A percentile compares a stretch with the other conserved stretches of the same genome.
phyloP scores from a whole-genome alignment of 306 rosid species.

The Echinosophora koreensis region DNA sequence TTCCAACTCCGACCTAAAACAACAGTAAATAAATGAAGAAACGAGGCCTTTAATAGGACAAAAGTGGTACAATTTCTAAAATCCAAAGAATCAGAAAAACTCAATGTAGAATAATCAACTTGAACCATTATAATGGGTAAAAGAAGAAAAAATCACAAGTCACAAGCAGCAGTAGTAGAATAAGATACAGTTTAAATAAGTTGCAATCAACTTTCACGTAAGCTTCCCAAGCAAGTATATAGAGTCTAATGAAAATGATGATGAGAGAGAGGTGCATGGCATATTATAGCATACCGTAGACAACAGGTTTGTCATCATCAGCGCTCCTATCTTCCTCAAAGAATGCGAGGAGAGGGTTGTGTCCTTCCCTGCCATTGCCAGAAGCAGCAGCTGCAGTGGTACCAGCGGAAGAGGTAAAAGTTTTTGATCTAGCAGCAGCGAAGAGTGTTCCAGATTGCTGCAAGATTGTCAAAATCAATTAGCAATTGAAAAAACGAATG shows the following conservation, averaged over 20 bases:
- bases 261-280: too few relatives aligned
- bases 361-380: slow-evolving; percentile 42
- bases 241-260: too few relatives aligned
- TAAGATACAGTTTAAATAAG: neutral
- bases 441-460: slow-evolving; percentile 61
- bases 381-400: slow-evolving; percentile 57
- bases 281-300: slow-evolving; percentile 63
- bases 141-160: too few relatives aligned
- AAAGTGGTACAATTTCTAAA: slow-evolving; percentile 9
- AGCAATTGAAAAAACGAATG: too few relatives aligned
- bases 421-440: slow-evolving; percentile 73
- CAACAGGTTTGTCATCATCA: slow-evolving; percentile 80
- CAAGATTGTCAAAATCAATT: slow-evolving; percentile 26
- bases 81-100: neutral
- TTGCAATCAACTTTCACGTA: too few relatives aligned
- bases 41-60: slow-evolving; percentile 6
- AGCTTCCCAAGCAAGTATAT: too few relatives aligned
- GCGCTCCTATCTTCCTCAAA: slow-evolving; percentile 74
- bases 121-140: neutral
- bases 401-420: too few relatives aligned
- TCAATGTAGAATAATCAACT: slow-evolving; percentile 26
- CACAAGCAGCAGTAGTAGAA: neutral
- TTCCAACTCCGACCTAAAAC: slow-evolving; percentile 92
- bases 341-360: slow-evolving; percentile 82
- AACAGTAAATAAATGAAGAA: neutral